phyloP scores from a whole-genome alignment of 331 rosid genomes.

The Erythrophleum ivorense region DNA sequence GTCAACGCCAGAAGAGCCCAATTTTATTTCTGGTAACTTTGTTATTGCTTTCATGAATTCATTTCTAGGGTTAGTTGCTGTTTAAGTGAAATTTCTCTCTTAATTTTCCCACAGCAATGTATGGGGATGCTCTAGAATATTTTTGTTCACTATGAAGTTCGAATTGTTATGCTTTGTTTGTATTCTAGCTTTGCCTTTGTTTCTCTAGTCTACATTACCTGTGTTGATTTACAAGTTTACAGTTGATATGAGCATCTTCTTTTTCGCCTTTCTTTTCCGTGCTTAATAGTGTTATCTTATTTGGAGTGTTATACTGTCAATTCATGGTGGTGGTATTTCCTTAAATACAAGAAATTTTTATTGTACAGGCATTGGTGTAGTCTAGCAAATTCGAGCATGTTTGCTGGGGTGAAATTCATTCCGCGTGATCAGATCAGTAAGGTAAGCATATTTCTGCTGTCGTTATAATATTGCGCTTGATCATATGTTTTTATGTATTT shows the following conservation, averaged over 20 bases:
- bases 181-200: not conserved
- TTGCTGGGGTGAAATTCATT: slow-evolving; percentile 80
- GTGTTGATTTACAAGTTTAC: not conserved
- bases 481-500: not conserved
- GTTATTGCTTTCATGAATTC: not conserved
- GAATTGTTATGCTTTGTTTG: not conserved
- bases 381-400: slow-evolving; percentile 46
- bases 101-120: not conserved
- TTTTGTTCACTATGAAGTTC: not conserved
- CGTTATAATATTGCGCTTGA: slow-evolving; percentile 10
- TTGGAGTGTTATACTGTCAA: not conserved
- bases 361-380: slow-evolving; percentile 34
- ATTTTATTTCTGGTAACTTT: not conserved
- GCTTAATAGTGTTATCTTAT: not conserved
- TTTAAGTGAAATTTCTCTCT: not conserved
- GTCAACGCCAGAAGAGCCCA: too few species aligned
- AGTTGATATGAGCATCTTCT: not conserved
- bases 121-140: not conserved
- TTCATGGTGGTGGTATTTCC: not conserved
- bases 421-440: slow-evolving; percentile 69
- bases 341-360: not conserved
- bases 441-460: slow-evolving; percentile 31
- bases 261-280: not conserved
- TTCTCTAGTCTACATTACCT: not conserved
- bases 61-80: not conserved